A percentile compares a stretch with the other conserved stretches of the same genome.
phyloP scores from a whole-genome alignment of 2,329 filamentous ascomycete genomes.

The Monosporascus cannonballus region DNA sequence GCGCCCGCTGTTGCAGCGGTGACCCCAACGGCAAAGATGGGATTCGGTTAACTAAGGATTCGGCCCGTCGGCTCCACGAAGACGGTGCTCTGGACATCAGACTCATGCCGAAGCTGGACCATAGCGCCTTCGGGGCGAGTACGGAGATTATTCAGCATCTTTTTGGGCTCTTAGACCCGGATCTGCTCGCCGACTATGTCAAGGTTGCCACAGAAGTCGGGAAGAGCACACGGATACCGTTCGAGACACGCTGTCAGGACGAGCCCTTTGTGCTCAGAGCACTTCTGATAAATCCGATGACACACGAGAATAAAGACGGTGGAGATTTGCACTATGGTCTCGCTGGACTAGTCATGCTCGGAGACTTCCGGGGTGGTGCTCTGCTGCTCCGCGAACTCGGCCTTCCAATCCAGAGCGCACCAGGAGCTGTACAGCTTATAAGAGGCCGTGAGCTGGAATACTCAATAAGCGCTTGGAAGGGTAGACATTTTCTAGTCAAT shows the following conservation, averaged over 20 bases:
- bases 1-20: not conserved
- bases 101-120: not conserved
- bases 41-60: not conserved
- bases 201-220: not conserved
- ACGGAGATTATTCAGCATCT: constrained; percentile 6
- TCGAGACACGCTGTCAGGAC: not conserved
- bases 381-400: constrained; percentile 1
- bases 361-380: not conserved
- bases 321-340: constrained; percentile 2
- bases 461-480: constrained; percentile 4
- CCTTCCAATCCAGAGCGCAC: not conserved
- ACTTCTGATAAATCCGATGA: constrained; percentile 1
- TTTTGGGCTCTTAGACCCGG: constrained; percentile 10
- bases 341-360: not conserved
- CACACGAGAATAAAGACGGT: not conserved
- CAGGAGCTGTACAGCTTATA: constrained; percentile 3
- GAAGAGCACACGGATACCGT: not conserved
- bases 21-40: not conserved
- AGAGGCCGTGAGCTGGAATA: constrained; percentile 4
- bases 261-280: not conserved
- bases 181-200: not conserved
- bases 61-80: not conserved
- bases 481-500: constrained; percentile 2
- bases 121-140: not conserved
- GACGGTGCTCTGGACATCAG: not conserved